Evolutionary conservation across 352 stramenopile genomes (phyloP).

Genomic region (Aphanomyces astaci): DNA sequence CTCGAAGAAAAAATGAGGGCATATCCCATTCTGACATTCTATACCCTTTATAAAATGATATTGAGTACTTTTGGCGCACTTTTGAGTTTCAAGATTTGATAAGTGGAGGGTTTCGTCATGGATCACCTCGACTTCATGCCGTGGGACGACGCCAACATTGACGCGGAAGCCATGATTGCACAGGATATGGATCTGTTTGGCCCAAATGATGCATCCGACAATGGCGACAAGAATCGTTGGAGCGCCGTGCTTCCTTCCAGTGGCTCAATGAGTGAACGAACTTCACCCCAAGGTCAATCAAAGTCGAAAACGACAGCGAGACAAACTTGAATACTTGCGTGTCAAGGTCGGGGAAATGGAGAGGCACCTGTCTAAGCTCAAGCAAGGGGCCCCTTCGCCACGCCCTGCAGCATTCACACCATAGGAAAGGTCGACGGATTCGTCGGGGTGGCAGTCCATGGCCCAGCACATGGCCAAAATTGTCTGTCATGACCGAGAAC

Average conservation of each 20-base stretch:
- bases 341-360: conserved; percentile 10
- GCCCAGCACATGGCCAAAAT: not conserved
- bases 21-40: too few species aligned
- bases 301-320: conserved; percentile 12
- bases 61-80: too few species aligned
- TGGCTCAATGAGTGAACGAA: not conserved
- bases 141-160: not conserved
- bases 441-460: not conserved
- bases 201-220: not conserved
- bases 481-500: conserved; percentile 5
- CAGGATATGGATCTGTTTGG: not conserved
- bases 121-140: not conserved
- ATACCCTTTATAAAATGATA: conserved; percentile 1
- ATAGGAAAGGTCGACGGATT: not conserved
- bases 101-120: not conserved
- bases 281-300: conserved; percentile 10
- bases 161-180: not conserved
- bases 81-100: too few species aligned
- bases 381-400: not conserved
- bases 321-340: conserved; percentile 14
- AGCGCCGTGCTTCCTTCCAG: not conserved
- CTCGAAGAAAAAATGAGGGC: too few species aligned
- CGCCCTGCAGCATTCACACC: not conserved
- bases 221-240: not conserved
- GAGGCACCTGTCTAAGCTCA: not conserved